phyloP scores from a whole-genome alignment of 257 asterid species.

The Primulina huaijiensis region DNA sequence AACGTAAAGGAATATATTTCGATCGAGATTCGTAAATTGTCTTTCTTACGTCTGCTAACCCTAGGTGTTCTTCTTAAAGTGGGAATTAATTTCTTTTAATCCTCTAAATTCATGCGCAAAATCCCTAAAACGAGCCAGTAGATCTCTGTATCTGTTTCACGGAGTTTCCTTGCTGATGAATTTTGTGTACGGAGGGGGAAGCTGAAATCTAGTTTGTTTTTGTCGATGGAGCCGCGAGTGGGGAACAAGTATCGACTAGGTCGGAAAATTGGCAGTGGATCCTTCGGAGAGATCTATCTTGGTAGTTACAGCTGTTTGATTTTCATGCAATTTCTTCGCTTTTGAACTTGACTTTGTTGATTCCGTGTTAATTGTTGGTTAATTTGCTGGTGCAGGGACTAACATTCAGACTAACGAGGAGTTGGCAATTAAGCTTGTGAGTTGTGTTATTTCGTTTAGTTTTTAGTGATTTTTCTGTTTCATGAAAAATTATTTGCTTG shows the following conservation, averaged over 20 bases:
- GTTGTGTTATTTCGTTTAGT: constrained; percentile 29
- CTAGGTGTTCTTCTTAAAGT: neutral
- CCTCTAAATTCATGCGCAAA: no score
- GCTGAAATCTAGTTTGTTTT: constrained; percentile 22
- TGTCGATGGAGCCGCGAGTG: constrained; percentile 60
- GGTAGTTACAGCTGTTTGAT: constrained; percentile 31
- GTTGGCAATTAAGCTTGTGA: constrained; percentile 81
- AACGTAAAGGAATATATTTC: neutral
- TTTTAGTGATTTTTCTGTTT: neutral
- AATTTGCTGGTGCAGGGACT: constrained; percentile 45
- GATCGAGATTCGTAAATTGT: neutral
- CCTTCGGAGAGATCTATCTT: constrained; percentile 67
- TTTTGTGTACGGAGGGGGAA: constrained; percentile 28
- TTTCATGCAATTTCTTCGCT: constrained; percentile 6
- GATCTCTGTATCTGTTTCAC: constrained; percentile 27
- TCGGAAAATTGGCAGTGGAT: constrained; percentile 71
- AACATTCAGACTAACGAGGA: constrained; percentile 79
- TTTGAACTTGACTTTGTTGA: constrained; percentile 18
- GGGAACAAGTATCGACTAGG: constrained; percentile 67
- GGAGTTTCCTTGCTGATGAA: constrained; percentile 24
- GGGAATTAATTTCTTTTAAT: neutral
- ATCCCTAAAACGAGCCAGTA: constrained; percentile 5
- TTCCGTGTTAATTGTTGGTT: constrained; percentile 24
- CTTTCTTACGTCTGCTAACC: neutral
- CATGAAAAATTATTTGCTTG: neutral